Base-by-base conservation (phyloP, 1,139 yeast genomes). In the Spathaspora sp. region DNA sequence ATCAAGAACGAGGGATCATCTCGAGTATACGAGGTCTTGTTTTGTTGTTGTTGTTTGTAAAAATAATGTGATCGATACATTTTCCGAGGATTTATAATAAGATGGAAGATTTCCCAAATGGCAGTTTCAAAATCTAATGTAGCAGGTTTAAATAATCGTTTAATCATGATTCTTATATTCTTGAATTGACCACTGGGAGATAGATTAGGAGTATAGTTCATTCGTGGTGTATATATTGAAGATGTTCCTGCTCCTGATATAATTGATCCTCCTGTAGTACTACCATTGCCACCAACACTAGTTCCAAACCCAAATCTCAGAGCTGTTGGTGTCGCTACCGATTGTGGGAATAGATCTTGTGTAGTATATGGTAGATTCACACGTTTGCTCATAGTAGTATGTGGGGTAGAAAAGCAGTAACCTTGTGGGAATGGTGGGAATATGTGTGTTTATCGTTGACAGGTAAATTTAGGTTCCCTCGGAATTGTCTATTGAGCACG, bases 121-220 rank as follows among this genome's bases (percentile, higher is more conserved):
- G 97, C 96, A 1, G 96, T 87, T 63, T 90, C 97, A 58, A 89
- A 88, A 67, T 90, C 97, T 45, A 90, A 72, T 0, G 96, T 85
- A 9, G 84, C 86, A 4, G 96, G 95, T 55, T 84, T 82, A 56
- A 86, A 72, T 41, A 89, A 52, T 40, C 80, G 58, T 46, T 64
- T 63, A 39, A 64, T 47, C 73, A 73, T 70, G 41, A 57, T 61
- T 49, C 60, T 60, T 17, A 63, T 34, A 39, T 54, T 55, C 39
- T 55, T 53, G 20, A 60, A 47, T 44, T 48, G 41, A 9, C 43
- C 15, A 7, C 16, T 17, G 27, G 36, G 10, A 6, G 36, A 18
- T 9, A 20, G 4, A n/a, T 31, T 20, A 17, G 37, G 18, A 7
- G 27, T 18, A 13, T 41, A 36, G n/a, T 43, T 49, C 33, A 47